These are phyloP conservation scores for Scortechinia acanthostroma DNA, from an alignment of 2,329 filamentous ascomycete species.

Conservation along the genomic window DNA sequence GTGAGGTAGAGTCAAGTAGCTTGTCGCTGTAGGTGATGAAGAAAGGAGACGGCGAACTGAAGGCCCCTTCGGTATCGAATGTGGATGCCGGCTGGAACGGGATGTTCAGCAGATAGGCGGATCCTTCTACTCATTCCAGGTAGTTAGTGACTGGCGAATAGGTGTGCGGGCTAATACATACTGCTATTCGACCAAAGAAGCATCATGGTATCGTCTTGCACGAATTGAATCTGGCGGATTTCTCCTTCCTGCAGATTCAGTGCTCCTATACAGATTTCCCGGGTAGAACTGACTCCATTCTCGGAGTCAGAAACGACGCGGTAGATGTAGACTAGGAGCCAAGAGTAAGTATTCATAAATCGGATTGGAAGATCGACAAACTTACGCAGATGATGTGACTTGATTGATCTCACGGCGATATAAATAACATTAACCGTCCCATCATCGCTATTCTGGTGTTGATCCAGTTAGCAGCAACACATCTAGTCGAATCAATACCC, in stretches of 20 bases:
- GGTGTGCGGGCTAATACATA: no score
- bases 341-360: constrained; percentile 8
- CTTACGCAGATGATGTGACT: constrained; percentile 15
- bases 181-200: constrained; percentile 25
- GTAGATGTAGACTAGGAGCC: constrained; percentile 26
- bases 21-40: no score
- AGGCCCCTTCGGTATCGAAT: no score
- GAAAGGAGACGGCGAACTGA: no score
- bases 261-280: background rate
- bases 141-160: no score
- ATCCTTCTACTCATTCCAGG: background rate
- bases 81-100: background rate
- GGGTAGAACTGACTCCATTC: constrained; percentile 24
- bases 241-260: background rate
- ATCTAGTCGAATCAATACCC: no score
- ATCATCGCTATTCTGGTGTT: background rate
- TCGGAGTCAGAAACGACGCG: constrained; percentile 22
- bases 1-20: no score
- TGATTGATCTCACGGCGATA: background rate
- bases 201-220: constrained; percentile 36
- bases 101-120: background rate
- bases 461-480: no score
- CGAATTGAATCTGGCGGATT: constrained; percentile 37
- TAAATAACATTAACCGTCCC: background rate
- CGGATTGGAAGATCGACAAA: background rate